Evolutionary conservation across 257 asterid genomes (phyloP), one percentile per base, ranked within the genome.

Genomic region (Ocimum tenuiflorum): DNA sequence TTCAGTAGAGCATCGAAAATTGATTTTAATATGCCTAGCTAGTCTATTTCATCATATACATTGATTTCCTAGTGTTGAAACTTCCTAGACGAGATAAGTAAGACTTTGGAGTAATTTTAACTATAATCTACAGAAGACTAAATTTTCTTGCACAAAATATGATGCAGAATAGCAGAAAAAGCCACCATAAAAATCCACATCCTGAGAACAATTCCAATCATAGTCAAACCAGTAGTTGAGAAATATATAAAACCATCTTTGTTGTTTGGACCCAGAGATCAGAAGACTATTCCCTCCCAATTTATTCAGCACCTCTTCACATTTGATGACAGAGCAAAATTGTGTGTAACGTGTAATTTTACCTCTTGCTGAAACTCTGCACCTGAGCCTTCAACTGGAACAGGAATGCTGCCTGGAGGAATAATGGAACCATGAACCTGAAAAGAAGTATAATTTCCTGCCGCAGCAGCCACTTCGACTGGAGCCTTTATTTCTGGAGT

Each of bases 401-500:
- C 74, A 10, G 86, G 72, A 27, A 49, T 68, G 35, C 72, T 58
- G 36, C 46, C 85, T 1, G 73, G 73, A 48, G 79, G 69, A 60
- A 69, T 63, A 67, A 70, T 63, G 18, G 83, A 55, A 20, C 68
- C 83, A 18, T 82, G 80, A 29, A 65, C 80, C 70, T 84, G 87
- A 63, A 81, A 86, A 57, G 94, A 79, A 24, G 74, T 76, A 70
- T 80, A 83, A 60, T 75, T 82, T 8, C 85, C 86, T 8, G 85
- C 94, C 64, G 96, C 90, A 51, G 95, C 89, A 4, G 82, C 94
- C 70, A 88, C 82, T 57, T 86, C 96, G 72, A 79, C 90, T 17
- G 94, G 84, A 69, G 85, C 89, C 80, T 78, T 84, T 63, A 86
- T 79, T 72, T 79, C 88, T 7, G 96, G 95, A 3, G 85, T 81